Base-by-base conservation (phyloP, 2,329 filamentous ascomycete species). In the Xylariomycetidae sp. region DNA sequence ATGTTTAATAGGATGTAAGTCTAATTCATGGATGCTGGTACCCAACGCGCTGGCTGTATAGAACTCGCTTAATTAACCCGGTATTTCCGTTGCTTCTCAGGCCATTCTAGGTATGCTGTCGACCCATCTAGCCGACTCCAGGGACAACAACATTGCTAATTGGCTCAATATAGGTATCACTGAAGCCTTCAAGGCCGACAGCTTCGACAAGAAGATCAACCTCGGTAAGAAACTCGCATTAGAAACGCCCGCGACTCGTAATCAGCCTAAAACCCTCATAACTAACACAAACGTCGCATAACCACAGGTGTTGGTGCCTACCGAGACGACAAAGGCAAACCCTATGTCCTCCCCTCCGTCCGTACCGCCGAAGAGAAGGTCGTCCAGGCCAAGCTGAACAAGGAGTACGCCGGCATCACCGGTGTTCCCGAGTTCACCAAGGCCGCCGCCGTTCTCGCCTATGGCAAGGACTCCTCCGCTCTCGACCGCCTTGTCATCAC, bases 361-460 rank as follows among this genome's bases (percentile, higher is more conserved):
- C 82, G 81, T 61, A 68, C 83, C 55, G 92, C 90, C 41, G 92
- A 97, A 76, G 74, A 87, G 64, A 87, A 88, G 71, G 77, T 95
- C 45, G 74, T 96, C 43, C 69, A 82, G 33, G 71, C 78, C 47
- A 76, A 79, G 54, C 63, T 92, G 56, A 92, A 97, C 78, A 95
- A 97, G 76, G 92, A 97, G 68, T 97, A 97, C 64, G 88, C 90
- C 47, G 88, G 88, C 63, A 98, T 98, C 68, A 97, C 92, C 30
- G 92, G 92, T 72, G 78, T 97, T 28, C 87, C 89, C 47, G 77
- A 88, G 54, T 96, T 98, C 75, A 94, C 89, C 65, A 86, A 85
- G 61, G 86, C 89, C 46, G 90, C 92, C 39, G 89, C 88, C 46
- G 71, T 85, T 59, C 82, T 98, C 40, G 92, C 92, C 55, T 97